Conservation (phyloP, 495 filamentous ascomycete species). For the Penicillium coffeae region DNA sequence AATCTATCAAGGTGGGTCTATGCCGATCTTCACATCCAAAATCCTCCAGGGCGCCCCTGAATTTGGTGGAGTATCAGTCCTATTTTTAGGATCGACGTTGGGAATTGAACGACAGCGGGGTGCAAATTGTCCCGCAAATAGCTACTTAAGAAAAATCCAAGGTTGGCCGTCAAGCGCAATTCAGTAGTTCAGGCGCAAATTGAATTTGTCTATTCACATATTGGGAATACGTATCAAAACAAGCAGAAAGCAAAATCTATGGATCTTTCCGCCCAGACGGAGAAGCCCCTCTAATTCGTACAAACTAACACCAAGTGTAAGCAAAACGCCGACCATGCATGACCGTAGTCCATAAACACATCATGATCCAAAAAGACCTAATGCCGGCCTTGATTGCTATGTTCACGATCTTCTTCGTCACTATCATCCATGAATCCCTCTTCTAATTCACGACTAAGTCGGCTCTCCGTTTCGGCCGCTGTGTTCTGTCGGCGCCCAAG, state of each 20-base stretch:
- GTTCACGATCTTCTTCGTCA: constrained; percentile 53
- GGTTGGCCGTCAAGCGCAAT: too few species aligned
- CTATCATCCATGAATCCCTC: constrained; percentile 82
- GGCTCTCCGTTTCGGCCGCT: constrained; percentile 41
- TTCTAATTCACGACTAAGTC: constrained; percentile 78
- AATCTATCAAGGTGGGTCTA: background rate
- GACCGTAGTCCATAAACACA: constrained; percentile 1
- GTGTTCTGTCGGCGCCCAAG: constrained; percentile 43
- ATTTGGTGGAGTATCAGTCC: background rate
- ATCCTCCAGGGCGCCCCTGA: background rate
- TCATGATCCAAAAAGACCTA: background rate
- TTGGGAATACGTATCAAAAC: background rate
- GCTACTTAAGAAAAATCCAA: too few species aligned
- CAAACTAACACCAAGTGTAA: constrained; percentile 1
- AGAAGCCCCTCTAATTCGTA: too few species aligned
- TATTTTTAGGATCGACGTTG: too few species aligned
- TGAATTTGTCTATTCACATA: background rate
- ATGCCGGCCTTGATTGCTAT: background rate
- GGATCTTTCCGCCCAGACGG: background rate
- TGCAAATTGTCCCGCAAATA: too few species aligned
- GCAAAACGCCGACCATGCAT: constrained; percentile 16
- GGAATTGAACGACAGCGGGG: too few species aligned
- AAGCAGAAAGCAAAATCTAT: background rate
- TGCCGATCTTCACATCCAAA: background rate
- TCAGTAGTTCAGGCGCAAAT: too few species aligned